Evolutionary conservation across 257 asterid genomes (phyloP), one percentile per base, ranked within the genome.

Genomic region (Parsonsia alboflavescens): DNA sequence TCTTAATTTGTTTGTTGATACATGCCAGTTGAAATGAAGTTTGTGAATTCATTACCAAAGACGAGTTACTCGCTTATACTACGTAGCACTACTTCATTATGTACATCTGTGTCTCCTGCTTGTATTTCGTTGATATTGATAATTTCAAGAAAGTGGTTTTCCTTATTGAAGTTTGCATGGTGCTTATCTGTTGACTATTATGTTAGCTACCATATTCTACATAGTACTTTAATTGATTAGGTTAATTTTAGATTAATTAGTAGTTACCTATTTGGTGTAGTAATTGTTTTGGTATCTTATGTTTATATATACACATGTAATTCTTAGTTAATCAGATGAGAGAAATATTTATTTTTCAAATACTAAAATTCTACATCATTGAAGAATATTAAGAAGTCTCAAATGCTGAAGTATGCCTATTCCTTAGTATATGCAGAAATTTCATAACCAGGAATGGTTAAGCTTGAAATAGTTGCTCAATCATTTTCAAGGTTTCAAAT

Each of bases 1-100:
- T 75, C 71, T 80, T 68, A 16, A 54, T 65, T 46, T 80, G 44
- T 72, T 13, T 36, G n/a, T 12, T 46, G 22, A 44, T 68, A 5
- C 22, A 48, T 22, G 58, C 33, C 30, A 36, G 12, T 33, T 68
- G 30, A 24, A n/a, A 41, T 17, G 30, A 36, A 68, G 0, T 44
- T n/a, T n/a, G 17, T 9, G 42, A 33, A 11, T 63, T 63, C 44
- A 36, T 12, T 13, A 28, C 19, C n/a, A 62, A 62, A n/a, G 45
- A 28, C 22, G 48, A 7, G 15, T 42, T 44, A 42, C 15, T 22
- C 42, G 17, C 68, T 41, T 26, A 57, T 64, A 7, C 39, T 64
- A 36, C n/a, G 7, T 11, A 63, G 65, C 48, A 62, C 45, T 61
- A 62, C 45, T 61, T 30, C 44, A 61, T 61, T 24, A 33, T 24